Evolutionary conservation across 257 asterid genomes (phyloP).

Genomic region (Penstemon davidsonii): DNA sequence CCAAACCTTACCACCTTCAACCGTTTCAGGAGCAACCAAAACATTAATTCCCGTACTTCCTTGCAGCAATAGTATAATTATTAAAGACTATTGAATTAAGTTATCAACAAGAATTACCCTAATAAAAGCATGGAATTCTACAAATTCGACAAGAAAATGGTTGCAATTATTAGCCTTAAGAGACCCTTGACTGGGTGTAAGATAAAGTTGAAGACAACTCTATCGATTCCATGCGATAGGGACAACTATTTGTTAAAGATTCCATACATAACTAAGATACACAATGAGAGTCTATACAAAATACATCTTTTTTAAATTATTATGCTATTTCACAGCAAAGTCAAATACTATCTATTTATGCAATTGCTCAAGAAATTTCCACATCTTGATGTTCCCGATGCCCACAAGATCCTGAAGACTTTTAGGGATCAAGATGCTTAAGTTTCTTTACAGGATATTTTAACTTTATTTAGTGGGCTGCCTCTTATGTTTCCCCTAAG

Average conservation of each 20-base stretch:
- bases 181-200: neutral
- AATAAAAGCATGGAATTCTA: neutral
- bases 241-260: neutral
- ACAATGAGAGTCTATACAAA: neutral
- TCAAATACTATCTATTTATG: neutral
- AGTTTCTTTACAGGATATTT: too few relatives aligned
- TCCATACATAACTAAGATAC: neutral
- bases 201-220: neutral
- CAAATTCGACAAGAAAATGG: neutral
- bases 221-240: neutral
- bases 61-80: neutral
- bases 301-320: neutral
- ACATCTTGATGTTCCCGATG: neutral
- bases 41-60: neutral
- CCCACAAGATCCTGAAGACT: too few relatives aligned
- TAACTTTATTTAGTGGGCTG: too few relatives aligned
- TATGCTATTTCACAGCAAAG: too few relatives aligned
- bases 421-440: too few relatives aligned
- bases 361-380: neutral
- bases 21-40: constrained; percentile 9
- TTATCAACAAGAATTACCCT: neutral
- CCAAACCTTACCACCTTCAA: neutral
- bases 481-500: too few relatives aligned
- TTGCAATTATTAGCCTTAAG: neutral
- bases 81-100: neutral